Evolutionary conservation across 2,329 filamentous ascomycete species (phyloP).

Genomic region (Aureobasidium sp.): DNA sequence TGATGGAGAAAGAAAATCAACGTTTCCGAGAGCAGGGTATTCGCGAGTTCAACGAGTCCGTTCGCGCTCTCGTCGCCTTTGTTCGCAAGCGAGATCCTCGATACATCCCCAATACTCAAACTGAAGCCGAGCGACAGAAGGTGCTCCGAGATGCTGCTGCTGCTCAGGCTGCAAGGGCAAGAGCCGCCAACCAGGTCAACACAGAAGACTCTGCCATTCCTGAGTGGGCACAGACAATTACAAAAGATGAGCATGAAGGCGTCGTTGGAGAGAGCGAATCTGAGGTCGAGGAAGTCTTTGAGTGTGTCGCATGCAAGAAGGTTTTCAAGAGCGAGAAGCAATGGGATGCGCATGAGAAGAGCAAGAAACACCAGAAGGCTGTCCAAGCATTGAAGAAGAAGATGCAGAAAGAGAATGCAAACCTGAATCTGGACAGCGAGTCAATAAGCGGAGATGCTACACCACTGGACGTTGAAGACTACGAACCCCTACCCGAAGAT

Average conservation of each 20-base stretch:
- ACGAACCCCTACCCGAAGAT: constrained; percentile 12
- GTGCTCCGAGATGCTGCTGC: constrained; percentile 67
- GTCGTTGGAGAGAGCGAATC: constrained; percentile 41
- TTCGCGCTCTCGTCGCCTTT: constrained; percentile 77
- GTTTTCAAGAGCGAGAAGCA: constrained; percentile 85
- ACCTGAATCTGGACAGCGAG: constrained; percentile 41
- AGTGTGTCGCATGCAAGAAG: constrained; percentile 57
- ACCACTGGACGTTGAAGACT: constrained; percentile 24
- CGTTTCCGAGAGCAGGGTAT: constrained; percentile 72
- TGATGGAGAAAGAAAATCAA: constrained; percentile 95
- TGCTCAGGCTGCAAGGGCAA: constrained; percentile 74
- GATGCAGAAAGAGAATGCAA: constrained; percentile 72
- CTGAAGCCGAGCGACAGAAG: constrained; percentile 72
- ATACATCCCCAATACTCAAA: constrained; percentile 67
- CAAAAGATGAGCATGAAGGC: constrained; percentile 43
- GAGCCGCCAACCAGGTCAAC: constrained; percentile 72
- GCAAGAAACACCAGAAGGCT: constrained; percentile 90
- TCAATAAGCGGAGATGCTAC: constrained; percentile 23
- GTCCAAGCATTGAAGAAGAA: constrained; percentile 70
- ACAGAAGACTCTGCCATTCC: constrained; percentile 55
- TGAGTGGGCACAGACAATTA: constrained; percentile 62
- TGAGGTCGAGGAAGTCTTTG: constrained; percentile 43
- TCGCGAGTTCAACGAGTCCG: constrained; percentile 86
- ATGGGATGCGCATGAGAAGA: constrained; percentile 84
- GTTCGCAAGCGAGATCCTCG: constrained; percentile 86